phyloP scores from a whole-genome alignment of 225 moss, liverwort and hornwort genomes.

The Anthoceros angustus region DNA sequence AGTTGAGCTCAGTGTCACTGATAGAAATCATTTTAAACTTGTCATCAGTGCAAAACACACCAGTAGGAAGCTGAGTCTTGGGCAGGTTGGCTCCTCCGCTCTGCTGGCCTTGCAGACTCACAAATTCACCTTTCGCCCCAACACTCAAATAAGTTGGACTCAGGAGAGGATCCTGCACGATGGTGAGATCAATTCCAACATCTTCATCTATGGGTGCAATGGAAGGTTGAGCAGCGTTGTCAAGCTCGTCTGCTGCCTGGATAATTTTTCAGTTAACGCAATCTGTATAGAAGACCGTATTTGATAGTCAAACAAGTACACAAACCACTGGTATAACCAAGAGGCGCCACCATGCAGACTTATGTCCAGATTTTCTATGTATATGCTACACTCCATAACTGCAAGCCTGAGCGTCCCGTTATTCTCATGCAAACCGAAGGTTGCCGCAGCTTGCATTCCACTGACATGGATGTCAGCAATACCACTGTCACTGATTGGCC shows the following conservation, averaged over 20 bases:
- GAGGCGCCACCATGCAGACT: conserved; percentile 71
- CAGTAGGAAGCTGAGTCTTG: conserved; percentile 37
- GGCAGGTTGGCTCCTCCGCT: conserved; percentile 38
- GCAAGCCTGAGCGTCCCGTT: conserved; percentile 62
- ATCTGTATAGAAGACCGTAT: conserved; percentile 58
- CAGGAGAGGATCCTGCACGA: conserved; percentile 57
- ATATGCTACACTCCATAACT: conserved; percentile 69
- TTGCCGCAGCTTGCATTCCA: conserved; percentile 73
- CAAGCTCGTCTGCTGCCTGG: conserved; percentile 37
- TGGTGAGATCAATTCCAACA: conserved; percentile 71
- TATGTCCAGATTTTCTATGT: conserved; percentile 62
- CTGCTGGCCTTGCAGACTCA: conserved; percentile 23
- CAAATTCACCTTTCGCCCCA: conserved; percentile 62
- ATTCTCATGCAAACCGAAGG: conserved; percentile 26
- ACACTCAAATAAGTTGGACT: conserved; percentile 58
- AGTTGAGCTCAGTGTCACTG: conserved; percentile 76
- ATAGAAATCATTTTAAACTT: conserved; percentile 91
- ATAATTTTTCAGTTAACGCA: conserved; percentile 44
- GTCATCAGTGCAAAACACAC: conserved; percentile 59
- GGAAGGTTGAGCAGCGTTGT: conserved; percentile 45
- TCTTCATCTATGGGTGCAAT: conserved; percentile 57
- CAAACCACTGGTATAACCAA: conserved; percentile 96
- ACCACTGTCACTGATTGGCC: conserved; percentile 59
- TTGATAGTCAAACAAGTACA: conserved; percentile 68
- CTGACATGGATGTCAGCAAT: conserved; percentile 29